Base-by-base conservation (phyloP, 495 filamentous ascomycete genomes). In the Aspergillus steynii region DNA sequence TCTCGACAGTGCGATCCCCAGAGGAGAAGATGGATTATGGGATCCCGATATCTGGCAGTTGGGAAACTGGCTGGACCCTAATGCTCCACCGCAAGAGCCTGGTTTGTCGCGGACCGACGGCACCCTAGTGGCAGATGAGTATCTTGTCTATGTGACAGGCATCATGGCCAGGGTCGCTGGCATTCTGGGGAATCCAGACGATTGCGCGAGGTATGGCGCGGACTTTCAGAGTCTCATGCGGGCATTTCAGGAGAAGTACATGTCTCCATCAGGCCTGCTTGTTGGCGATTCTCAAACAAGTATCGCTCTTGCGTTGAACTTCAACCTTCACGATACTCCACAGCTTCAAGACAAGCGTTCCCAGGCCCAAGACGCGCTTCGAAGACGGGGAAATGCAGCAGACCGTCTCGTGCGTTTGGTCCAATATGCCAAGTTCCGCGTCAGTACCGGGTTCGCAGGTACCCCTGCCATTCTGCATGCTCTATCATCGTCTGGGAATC, bases 11-110 rank as follows among this genome's bases (percentile, higher is more conserved):
- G 82, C 78, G 2, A 72, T 83, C 12, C 69, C 67, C 9, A 72
- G 82, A 15, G 74, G 75, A 29, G 48, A 66, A 1, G 70, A 71
- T 50, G 70, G 71, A 12, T 59, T 82, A 26, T 78, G 80, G 80
- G 63, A 72, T 56, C 65, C 65, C 20, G 59, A 65, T 0, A 60
- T 60, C 7, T 76, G 70, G 58, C 82, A 84, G 60, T 72, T 76
- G 15, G 80, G 77, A 3, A 82, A 86, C 68, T 84, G 82, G 83
- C 74, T 85, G 0, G 83, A 86, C 50, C 83, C 82, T 0, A 69
- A 68, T 5, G 74, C 83, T 0, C 81, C 81, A 0, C 67, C 77
- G 2, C 68, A 79, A 9, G 65, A 79, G 27, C 71, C 83, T 3
- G 78, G 75, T 0, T 49, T 72, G 55, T 70, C 70, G 5, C 74